Conservation (phyloP, 768 basidiomycete genomes). For the Rhodotorula taiwanensis region DNA sequence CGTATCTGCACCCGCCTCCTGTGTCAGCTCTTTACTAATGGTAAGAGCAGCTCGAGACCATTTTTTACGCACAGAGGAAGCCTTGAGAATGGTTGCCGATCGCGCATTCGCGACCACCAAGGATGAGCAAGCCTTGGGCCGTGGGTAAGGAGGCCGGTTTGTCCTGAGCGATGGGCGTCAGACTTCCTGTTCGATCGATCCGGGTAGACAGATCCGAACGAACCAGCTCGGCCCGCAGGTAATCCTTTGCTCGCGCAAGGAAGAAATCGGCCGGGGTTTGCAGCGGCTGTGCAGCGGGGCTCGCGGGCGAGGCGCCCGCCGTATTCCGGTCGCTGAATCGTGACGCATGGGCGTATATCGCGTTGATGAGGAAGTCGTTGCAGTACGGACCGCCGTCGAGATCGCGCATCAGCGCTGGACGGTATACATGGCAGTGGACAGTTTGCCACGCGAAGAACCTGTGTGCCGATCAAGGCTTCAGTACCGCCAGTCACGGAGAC, state of each 20-base stretch:
- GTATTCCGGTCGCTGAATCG: neutral
- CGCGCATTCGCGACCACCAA: constrained; percentile 1
- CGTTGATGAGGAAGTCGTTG: constrained; percentile 3
- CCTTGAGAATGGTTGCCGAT: constrained; percentile 1
- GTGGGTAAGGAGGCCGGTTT: neutral
- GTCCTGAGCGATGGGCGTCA: neutral
- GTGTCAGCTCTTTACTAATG: too few relatives aligned
- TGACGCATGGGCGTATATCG: neutral
- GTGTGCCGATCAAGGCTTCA: too few relatives aligned
- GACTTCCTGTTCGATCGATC: neutral
- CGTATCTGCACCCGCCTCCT: too few relatives aligned
- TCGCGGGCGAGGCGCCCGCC: too few relatives aligned
- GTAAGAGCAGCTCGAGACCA: too few relatives aligned
- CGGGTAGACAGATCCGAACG: neutral
- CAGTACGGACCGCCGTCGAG: neutral
- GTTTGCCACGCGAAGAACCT: constrained; percentile 4
- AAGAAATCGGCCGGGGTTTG: neutral
- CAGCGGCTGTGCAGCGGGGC: neutral
- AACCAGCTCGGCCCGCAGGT: neutral
- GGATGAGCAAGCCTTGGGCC: neutral
- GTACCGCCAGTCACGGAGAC: neutral
- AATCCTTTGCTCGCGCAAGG: neutral
- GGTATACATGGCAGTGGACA: constrained; percentile 1
- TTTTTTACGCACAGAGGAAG: neutral
- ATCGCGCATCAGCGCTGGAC: neutral